Base-by-base conservation (phyloP, 139 green algal genomes). In the Raphidocelis subcapitata region DNA sequence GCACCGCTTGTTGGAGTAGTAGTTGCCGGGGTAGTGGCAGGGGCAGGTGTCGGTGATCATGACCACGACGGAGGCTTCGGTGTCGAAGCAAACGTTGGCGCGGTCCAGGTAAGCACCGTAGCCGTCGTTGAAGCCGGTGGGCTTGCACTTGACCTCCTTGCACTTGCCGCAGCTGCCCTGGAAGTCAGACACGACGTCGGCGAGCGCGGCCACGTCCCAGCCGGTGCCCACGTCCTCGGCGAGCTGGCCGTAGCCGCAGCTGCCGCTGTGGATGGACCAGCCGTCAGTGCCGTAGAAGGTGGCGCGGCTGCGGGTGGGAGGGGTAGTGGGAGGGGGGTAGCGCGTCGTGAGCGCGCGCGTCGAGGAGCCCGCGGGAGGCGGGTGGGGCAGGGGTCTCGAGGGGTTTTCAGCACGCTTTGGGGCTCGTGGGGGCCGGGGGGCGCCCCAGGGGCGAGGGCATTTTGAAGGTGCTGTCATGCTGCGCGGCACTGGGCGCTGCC, bases 31-130 rank as follows among this genome's bases (percentile, higher is more conserved):
- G 55, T 56, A 55, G 35, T 61, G 18, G 28, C 18, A 61, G 15
- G 78, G 78, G 72, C 81, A 86, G 41, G 66, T 73, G 44, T 86
- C 81, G 4, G 70, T 79, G 36, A 86, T 62, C 24, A 69, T 84
- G 26, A 86, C 71, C 37, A 80, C 75, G 28, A 82, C 77, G 24
- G 56, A 69, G 0, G 77, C 77, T 20, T 23, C 14, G n/a, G 52
- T 12, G 59, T 82, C 77, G 62, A 51, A 82, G 70, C 77, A 82
- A 1, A 66, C 47, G 29, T 33, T 46, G 0, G 23, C 62, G 29
- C 76, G 56, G 69, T 82, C 69, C 3, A 82, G 56, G 23, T 56
- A 28, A 31, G 73, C 52, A 33, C 76, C 76, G 52, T 82, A 82
- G 41, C 67, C 67, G n/a, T 82, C 76, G n/a, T 62, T 77, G 63